These are phyloP conservation scores for Microcera coccophila DNA, from an alignment of 2,329 filamentous ascomycete genomes.

Conservation along the genomic window DNA sequence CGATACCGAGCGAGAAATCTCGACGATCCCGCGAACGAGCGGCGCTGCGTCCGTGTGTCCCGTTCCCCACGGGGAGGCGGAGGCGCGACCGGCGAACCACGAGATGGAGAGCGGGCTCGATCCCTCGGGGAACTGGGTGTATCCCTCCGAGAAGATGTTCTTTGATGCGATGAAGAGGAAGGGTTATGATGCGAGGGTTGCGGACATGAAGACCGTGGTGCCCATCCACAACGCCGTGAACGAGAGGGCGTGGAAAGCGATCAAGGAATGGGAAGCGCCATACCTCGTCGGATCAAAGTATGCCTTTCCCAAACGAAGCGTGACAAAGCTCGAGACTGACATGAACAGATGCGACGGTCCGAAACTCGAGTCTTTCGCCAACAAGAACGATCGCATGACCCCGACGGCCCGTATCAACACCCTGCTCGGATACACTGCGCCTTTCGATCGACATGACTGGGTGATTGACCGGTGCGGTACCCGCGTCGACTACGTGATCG, in stretches of 20 bases:
- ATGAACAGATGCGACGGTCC: constrained; percentile 62
- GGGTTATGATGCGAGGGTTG: constrained; percentile 64
- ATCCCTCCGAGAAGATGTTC: constrained; percentile 95
- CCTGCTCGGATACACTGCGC: constrained; percentile 79
- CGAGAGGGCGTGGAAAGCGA: constrained; percentile 91
- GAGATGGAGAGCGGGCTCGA: constrained; percentile 75
- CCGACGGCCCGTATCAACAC: constrained; percentile 81
- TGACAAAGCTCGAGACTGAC: constrained; percentile 7
- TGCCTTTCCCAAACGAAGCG: constrained; percentile 16
- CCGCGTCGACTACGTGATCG: constrained; percentile 90
- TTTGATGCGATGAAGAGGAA: constrained; percentile 96
- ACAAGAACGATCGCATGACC: constrained; percentile 65
- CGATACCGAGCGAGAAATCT: constrained; percentile 67
- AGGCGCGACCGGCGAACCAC: constrained; percentile 56
- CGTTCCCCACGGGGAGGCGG: constrained; percentile 34
- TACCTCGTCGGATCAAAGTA: constrained; percentile 57
- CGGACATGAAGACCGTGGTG: constrained; percentile 87
- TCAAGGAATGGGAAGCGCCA: constrained; percentile 79
- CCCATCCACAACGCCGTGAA: constrained; percentile 99
- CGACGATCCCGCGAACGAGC: constrained; percentile 68
- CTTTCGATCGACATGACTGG: constrained; percentile 98
- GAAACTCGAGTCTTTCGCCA: constrained; percentile 77
- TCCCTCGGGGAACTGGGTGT: constrained; percentile 86
- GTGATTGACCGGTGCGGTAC: constrained; percentile 86
- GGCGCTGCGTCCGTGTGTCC: constrained; percentile 36